phyloP scores from a whole-genome alignment of 805 yeast genomes.

The Candida sphagnicola region DNA sequence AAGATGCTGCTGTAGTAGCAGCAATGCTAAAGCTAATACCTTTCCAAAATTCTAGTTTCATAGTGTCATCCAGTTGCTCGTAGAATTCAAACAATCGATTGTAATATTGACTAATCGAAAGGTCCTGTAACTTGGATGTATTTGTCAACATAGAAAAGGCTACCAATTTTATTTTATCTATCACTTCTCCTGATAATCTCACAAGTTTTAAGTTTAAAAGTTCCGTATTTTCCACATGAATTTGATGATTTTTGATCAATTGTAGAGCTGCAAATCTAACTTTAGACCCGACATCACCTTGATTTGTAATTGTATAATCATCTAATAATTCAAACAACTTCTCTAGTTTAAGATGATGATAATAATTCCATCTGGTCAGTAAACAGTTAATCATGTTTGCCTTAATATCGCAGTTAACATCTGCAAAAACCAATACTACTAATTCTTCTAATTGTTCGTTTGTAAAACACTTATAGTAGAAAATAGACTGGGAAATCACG shows the following conservation, averaged over 20 bases:
- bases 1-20: slow-evolving; percentile 47
- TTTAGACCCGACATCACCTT: slow-evolving; percentile 91
- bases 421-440: slow-evolving; percentile 17
- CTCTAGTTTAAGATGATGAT: slow-evolving; percentile 5
- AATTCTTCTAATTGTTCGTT: slow-evolving; percentile 14
- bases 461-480: slow-evolving; percentile 11
- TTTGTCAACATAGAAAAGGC: slow-evolving; percentile 33
- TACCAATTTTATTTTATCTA: slow-evolving; percentile 47
- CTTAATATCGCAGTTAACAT: slow-evolving; percentile 27
- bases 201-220: slow-evolving; percentile 30
- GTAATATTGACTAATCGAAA: background rate
- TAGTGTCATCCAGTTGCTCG: background rate
- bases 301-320: slow-evolving; percentile 73
- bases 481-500: slow-evolving; percentile 19
- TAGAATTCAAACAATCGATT: slow-evolving; percentile 16
- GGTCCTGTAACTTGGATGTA: background rate
- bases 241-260: slow-evolving; percentile 29
- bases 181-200: slow-evolving; percentile 60
- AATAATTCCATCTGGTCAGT: slow-evolving; percentile 7
- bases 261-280: slow-evolving; percentile 52
- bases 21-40: slow-evolving; percentile 57
- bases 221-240: slow-evolving; percentile 1
- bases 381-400: slow-evolving; percentile 22
- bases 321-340: slow-evolving; percentile 43
- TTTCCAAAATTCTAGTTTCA: slow-evolving; percentile 41